These are phyloP conservation scores for Trypanosoma melophagium DNA, from an alignment of 208 protist species.

Conservation along the genomic window DNA sequence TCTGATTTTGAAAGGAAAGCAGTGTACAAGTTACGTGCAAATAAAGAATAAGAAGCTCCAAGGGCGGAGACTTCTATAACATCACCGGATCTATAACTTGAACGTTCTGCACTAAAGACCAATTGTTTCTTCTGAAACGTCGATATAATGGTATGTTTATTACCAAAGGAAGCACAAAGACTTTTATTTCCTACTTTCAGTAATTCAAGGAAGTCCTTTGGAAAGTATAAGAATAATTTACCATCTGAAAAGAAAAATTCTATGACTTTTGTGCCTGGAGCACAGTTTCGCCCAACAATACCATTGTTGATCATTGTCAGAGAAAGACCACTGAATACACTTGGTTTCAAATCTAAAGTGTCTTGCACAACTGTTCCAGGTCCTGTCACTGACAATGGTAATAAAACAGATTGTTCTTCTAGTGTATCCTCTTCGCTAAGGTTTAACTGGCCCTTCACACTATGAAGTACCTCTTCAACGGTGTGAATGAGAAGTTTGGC, in stretches of 20 bases:
- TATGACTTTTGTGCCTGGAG: constrained; percentile 35
- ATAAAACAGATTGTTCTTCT: not conserved
- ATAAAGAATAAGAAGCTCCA: constrained; percentile 38
- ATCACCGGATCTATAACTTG: constrained; percentile 26
- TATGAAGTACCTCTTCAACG: constrained; percentile 28
- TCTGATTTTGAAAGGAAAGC: constrained; percentile 46
- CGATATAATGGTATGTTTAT: constrained; percentile 37
- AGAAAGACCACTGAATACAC: constrained; percentile 31
- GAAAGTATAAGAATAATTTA: constrained; percentile 37
- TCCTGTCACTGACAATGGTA: constrained; percentile 36
- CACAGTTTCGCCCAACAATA: constrained; percentile 40
- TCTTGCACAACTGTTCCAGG: constrained; percentile 42
- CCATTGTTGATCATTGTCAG: constrained; percentile 75
- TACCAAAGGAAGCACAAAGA: constrained; percentile 47
- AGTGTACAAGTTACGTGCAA: constrained; percentile 40
- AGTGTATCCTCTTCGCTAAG: constrained; percentile 28
- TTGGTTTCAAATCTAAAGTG: constrained; percentile 39
- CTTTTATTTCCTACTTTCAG: constrained; percentile 43
- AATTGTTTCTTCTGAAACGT: constrained; percentile 30
- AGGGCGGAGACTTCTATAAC: constrained; percentile 36
- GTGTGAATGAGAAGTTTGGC: constrained; percentile 33
- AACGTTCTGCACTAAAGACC: constrained; percentile 27
- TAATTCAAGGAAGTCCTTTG: constrained; percentile 5
- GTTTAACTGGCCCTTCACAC: constrained; percentile 20
- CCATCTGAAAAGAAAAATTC: constrained; percentile 43